phyloP scores from a whole-genome alignment of 441 rosid genomes.

The Dalechampia spathulata region DNA sequence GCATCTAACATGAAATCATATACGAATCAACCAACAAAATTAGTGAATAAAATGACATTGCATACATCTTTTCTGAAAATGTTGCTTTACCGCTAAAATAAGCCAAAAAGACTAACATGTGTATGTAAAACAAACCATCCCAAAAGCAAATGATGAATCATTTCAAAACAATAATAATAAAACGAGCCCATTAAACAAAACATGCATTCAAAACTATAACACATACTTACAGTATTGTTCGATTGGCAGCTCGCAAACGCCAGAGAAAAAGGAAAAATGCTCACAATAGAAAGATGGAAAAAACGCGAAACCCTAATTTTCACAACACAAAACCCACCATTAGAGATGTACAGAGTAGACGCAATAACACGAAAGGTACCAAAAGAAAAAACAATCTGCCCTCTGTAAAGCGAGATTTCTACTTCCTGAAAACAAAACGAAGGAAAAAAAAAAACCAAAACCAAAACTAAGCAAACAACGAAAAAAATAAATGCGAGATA shows the following conservation, averaged over 20 bases:
- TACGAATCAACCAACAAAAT: too few species aligned
- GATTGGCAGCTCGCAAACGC: constrained; percentile 4
- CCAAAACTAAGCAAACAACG: neutral
- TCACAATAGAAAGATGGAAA: constrained; percentile 8
- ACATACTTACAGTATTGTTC: constrained; percentile 23
- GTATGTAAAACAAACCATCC: too few species aligned
- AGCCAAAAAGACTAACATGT: too few species aligned
- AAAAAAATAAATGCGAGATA: constrained; percentile 4
- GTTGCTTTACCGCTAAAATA: too few species aligned
- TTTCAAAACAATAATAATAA: neutral
- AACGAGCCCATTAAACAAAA: too few species aligned
- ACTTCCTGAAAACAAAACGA: constrained; percentile 14
- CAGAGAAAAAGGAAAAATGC: too few species aligned
- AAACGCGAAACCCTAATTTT: constrained; percentile 47
- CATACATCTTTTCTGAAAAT: too few species aligned
- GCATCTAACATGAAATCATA: too few species aligned
- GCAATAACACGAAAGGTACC: neutral
- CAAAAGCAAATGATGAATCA: neutral
- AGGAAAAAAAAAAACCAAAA: constrained; percentile 11
- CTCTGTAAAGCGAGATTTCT: constrained; percentile 6
- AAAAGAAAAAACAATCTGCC: constrained; percentile 4
- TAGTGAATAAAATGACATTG: too few species aligned
- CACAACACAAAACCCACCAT: constrained; percentile 34
- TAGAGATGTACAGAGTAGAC: constrained; percentile 26
- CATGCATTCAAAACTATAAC: neutral